Base-by-base conservation (phyloP, 2,329 filamentous ascomycete genomes). In the Aphanocladium album region DNA sequence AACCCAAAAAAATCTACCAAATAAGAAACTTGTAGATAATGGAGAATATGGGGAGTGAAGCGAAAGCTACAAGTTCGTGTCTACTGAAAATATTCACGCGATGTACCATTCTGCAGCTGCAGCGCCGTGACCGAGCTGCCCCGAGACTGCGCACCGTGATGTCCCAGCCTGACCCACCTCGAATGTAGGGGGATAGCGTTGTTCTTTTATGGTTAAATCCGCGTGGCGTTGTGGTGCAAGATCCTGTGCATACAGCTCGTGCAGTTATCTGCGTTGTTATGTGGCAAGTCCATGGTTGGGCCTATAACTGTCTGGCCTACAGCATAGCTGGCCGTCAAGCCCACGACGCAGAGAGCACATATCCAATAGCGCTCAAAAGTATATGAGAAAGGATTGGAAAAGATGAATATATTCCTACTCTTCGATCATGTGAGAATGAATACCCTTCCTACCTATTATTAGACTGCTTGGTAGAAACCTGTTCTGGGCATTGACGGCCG, bases 141-240 rank as follows among this genome's bases (percentile, higher is more conserved):
- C 56, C 35, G 37, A 51, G 46, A 49, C 51, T 23, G 52, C 14
- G 58, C 41, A 60, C 58, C 58, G 45, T 60, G 58, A 60, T 60
- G 58, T 60, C 58, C 58, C 21, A 37, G 27, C 47, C 12, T 59
- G 56, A 57, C 45, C 55, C 55, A 50, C 55, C 45, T 7, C 43
- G 9, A 49, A 5, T 19, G 12, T 11, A 17, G 12, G 5, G 7
- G 5, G 14, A 47, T 49, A 21, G 1, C 5, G 39, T 57, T 27
- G 16, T 30, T 27, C 9, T 39, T 23, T 16, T 41, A 50, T 21
- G 45, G 11, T 21, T 17, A 33, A 37, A 17, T 27, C n/a, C 7
- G 17, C 33, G 43, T 47, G n/a, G 19, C 19, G 7, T 27, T 16
- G 17, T 14, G 17, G 6, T 19, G 25, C n/a, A 7, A 23, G 30